Evolutionary conservation across 768 basidiomycete genomes (phyloP).

Genomic region (Rubroboletus pulcherrimus): DNA sequence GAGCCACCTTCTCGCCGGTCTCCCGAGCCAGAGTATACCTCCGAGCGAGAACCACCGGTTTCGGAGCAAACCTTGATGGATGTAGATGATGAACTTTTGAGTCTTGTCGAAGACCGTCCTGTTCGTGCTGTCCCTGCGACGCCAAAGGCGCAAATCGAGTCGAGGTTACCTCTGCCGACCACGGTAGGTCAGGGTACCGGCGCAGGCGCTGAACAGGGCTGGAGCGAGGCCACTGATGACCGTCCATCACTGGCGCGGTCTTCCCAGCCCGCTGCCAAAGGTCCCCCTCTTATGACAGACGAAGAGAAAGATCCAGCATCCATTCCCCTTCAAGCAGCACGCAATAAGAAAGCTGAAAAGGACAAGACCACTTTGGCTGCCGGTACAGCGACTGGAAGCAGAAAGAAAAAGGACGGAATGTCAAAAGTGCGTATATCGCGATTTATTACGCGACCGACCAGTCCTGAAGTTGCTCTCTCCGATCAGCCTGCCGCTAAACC

Average conservation of each 20-base stretch:
- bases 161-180: neutral
- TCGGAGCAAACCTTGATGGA: constrained; percentile 37
- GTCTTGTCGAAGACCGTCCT: constrained; percentile 56
- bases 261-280: constrained; percentile 8
- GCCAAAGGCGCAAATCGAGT: neutral
- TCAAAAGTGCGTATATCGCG: constrained; percentile 17
- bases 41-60: constrained; percentile 2
- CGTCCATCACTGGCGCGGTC: neutral
- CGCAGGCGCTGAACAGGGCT: neutral
- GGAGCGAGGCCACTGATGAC: constrained; percentile 1
- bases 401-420: constrained; percentile 31
- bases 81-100: constrained; percentile 62
- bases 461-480: neutral
- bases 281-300: constrained; percentile 10
- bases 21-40: constrained; percentile 1
- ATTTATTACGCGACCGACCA: neutral
- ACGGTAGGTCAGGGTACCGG: neutral
- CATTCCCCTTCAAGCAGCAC: constrained; percentile 50
- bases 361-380: constrained; percentile 11
- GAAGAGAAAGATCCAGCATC: constrained; percentile 45
- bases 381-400: constrained; percentile 27
- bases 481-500: constrained; percentile 23
- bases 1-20: constrained; percentile 10
- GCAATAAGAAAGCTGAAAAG: constrained; percentile 26
- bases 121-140: neutral